Evolutionary conservation across 129 eudicot species (phyloP).

Genomic region (Kitagawia praeruptora): DNA sequence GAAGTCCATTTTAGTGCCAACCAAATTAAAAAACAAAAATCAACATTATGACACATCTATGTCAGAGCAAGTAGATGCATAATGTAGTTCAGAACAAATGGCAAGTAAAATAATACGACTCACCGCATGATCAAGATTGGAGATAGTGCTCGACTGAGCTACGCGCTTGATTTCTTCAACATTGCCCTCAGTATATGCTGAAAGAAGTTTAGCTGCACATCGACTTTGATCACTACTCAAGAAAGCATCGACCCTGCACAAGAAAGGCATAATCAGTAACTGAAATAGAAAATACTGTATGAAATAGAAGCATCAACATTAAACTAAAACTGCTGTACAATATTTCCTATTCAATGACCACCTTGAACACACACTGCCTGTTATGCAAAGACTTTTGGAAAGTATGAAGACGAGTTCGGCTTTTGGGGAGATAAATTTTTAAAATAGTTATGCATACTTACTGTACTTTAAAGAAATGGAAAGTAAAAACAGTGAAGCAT

Average conservation of each 20-base stretch:
- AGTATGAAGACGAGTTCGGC: not conserved
- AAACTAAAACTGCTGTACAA: not conserved
- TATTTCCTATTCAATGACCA: not conserved
- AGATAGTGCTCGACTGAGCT: slow-evolving; percentile 63
- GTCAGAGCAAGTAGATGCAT: not conserved
- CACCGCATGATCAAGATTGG: slow-evolving; percentile 77
- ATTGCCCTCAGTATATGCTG: slow-evolving; percentile 86
- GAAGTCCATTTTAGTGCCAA: not conserved
- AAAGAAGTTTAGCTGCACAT: slow-evolving; percentile 81
- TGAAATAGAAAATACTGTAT: not conserved
- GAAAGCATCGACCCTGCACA: slow-evolving; percentile 72
- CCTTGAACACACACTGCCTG: not conserved
- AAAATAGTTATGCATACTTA: not conserved
- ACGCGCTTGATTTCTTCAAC: slow-evolving; percentile 72
- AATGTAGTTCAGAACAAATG: not conserved
- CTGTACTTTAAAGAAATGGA: not conserved
- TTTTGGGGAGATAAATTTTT: not conserved
- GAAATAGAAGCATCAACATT: not conserved
- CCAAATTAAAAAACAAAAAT: not conserved
- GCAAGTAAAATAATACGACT: slow-evolving; percentile 7
- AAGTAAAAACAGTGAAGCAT: not conserved
- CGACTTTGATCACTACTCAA: slow-evolving; percentile 85
- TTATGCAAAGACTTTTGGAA: not conserved
- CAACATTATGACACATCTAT: not conserved
- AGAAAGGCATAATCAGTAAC: slow-evolving; percentile 9